A percentile compares a stretch with the other conserved stretches of the same genome.
Conservation (phyloP, 441 rosid genomes). For the Syzygium malaccense region DNA sequence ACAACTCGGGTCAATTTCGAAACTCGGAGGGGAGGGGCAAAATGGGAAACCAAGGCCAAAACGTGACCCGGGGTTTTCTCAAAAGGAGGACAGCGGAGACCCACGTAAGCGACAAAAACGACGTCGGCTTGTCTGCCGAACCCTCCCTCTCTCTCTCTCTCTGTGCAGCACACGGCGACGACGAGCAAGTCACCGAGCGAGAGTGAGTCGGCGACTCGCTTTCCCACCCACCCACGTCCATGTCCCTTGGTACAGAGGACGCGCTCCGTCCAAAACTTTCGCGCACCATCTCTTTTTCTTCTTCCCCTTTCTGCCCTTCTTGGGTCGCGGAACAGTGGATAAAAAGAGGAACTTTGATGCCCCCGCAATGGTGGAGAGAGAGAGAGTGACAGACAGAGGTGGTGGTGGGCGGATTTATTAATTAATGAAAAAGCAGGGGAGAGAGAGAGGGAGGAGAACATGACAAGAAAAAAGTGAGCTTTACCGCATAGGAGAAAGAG, state of each 20-base stretch:
- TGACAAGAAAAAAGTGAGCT: not conserved
- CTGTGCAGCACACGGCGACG: not conserved
- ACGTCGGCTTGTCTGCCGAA: not conserved
- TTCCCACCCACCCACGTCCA: not conserved
- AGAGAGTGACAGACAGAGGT: not conserved
- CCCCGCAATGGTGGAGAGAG: not conserved
- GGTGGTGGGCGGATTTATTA: not conserved
- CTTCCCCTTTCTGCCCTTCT: not conserved
- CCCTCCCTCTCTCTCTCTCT: not conserved
- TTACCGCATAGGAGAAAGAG: constrained; percentile 1
- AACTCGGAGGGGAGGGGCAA: not conserved
- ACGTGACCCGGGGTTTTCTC: not conserved
- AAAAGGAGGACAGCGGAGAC: not conserved
- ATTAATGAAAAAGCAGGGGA: not conserved
- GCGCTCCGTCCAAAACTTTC: not conserved
- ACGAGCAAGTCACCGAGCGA: not conserved
- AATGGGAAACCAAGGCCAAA: not conserved
- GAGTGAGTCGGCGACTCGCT: not conserved
- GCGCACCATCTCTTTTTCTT: not conserved
- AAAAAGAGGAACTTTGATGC: not conserved
- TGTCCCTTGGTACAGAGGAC: not conserved
- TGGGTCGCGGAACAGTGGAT: not conserved
- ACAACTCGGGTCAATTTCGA: not conserved
- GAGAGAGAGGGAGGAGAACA: not conserved
- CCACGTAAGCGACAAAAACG: not conserved